Evolutionary conservation across 2,329 filamentous ascomycete species (phyloP), one percentile per base, ranked within the genome.

Genomic region (Fusarium bulbicola): DNA sequence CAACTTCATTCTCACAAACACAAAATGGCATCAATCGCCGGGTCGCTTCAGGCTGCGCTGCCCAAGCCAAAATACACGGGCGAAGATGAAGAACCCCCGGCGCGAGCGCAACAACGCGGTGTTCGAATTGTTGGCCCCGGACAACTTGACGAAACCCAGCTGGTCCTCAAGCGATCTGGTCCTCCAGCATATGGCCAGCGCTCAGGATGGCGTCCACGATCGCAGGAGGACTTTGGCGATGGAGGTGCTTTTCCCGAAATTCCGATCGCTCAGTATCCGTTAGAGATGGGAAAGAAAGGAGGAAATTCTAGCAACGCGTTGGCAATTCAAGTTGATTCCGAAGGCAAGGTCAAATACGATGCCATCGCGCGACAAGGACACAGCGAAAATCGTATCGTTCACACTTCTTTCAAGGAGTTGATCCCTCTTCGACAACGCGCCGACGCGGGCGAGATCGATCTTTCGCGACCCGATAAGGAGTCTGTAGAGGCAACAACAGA

Each of bases 201-300:
- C 79, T 84, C 90, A 81, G 93, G 93, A 89, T 99, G 96, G 96
- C 91, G 96, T 74, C 96, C 96, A 37, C 92, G 95, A 78, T 88
- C 88, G 45, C 90, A 93, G 72, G 95, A 98, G 80, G 96, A 99
- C 82, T 99, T 95, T 84, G 95, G 94, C 77, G 95, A 98, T 86
- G 96, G 96, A 73, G 96, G 96, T 77, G 95, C 95, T 59, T 99
- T 98, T 80, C 96, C 96, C 42, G 95, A 98, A 83, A 92, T 98
- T 34, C 92, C 93, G 20, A 91, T 98, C 59, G 96, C 95, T 47
- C 96, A 99, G 80, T 99, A 98, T 80, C 96, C 96, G 16, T 89
- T 97, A 57, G 94, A 97, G 67, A 98, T 98, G 94, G 95, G 95
- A 66, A 91, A 92, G 78, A 97, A 97, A 83, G 87, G 88, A 40